phyloP scores from a whole-genome alignment of 1,284 basidiomycete species.

The Bjerkandera adusta region DNA sequence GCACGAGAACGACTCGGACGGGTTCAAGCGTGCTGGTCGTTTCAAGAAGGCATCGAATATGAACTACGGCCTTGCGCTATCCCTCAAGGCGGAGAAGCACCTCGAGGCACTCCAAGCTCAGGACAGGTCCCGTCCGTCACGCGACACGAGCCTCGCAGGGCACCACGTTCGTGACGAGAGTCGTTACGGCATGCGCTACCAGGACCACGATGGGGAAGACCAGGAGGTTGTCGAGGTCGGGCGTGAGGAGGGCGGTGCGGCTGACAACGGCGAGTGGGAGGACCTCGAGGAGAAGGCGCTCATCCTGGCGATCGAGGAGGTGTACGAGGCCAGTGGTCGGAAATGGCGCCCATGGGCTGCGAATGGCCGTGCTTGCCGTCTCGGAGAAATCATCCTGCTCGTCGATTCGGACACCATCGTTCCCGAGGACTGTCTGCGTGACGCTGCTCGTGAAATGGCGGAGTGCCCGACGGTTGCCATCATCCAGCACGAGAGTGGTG shows the following conservation, averaged over 20 bases:
- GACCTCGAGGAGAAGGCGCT: conserved; percentile 40
- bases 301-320: conserved; percentile 41
- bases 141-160: conserved; percentile 14
- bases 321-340: conserved; percentile 36
- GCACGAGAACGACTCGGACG: conserved; percentile 55
- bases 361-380: conserved; percentile 36
- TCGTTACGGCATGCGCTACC: conserved; percentile 35
- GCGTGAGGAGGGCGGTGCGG: conserved; percentile 14
- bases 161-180: conserved; percentile 21
- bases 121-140: conserved; percentile 24
- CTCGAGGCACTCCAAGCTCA: conserved; percentile 44
- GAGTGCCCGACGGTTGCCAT: conserved; percentile 49
- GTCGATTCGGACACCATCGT: conserved; percentile 59
- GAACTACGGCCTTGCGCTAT: conserved; percentile 79
- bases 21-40: conserved; percentile 80
- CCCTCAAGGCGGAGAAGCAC: conserved; percentile 73
- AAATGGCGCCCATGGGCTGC: conserved; percentile 41
- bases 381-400: conserved; percentile 45
- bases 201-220: conserved; percentile 32
- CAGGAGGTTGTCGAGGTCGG: conserved; percentile 24
- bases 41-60: conserved; percentile 92
- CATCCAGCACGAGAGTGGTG: conserved; percentile 47
- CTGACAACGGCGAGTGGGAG: conserved; percentile 23
- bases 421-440: conserved; percentile 56
- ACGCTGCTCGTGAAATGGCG: conserved; percentile 55